These are phyloP conservation scores for Medakamo hakoo DNA, from an alignment of 139 green algal species.

Conservation along the genomic window DNA sequence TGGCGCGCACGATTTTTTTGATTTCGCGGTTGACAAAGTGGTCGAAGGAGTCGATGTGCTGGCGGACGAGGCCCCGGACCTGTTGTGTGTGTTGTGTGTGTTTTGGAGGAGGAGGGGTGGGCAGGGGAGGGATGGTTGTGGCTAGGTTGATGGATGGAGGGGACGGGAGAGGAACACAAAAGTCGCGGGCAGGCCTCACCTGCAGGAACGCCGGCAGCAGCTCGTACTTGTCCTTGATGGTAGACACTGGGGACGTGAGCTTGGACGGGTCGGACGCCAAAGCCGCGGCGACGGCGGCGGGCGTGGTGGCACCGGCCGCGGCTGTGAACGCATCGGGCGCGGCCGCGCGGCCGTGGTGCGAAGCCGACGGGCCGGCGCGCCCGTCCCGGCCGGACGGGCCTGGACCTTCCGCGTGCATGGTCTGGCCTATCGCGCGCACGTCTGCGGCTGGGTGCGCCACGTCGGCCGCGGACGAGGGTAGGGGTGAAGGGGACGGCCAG, in stretches of 20 bases:
- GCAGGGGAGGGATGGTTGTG: neutral
- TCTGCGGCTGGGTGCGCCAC: no score
- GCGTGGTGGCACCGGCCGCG: neutral
- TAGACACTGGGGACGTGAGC: conserved; percentile 61
- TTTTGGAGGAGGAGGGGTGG: neutral
- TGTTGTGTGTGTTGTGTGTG: neutral
- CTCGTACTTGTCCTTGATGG: conserved; percentile 81
- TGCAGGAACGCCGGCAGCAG: conserved; percentile 87
- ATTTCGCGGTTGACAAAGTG: conserved; percentile 95
- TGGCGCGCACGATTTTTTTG: conserved; percentile 89
- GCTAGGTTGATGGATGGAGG: no score
- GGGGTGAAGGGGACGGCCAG: no score
- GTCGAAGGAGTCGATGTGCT: conserved; percentile 98
- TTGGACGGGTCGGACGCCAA: conserved; percentile 33
- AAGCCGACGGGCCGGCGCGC: neutral
- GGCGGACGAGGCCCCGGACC: conserved; percentile 70
- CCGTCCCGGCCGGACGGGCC: neutral
- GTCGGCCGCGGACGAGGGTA: no score
- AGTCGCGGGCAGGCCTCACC: no score
- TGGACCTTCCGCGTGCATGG: no score
- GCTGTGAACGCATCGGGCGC: neutral
- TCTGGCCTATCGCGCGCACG: no score
- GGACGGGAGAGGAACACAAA: no score
- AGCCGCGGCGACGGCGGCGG: neutral
- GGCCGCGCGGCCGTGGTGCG: neutral